Base-by-base conservation (phyloP, 1,139 yeast species). In the Scheffersomyces titani region DNA sequence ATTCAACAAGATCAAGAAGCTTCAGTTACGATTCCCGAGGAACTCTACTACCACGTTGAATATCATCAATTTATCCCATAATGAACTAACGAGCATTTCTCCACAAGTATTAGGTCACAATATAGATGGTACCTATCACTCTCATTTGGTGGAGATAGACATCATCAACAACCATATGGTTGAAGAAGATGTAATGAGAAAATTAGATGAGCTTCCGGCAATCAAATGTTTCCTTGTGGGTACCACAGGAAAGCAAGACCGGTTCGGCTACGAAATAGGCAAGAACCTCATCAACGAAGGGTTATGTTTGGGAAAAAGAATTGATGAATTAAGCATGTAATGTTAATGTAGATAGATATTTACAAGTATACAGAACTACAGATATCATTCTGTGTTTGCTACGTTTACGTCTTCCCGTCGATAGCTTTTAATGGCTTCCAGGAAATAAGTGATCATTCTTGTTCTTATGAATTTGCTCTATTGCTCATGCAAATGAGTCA, bases 211-310 rank as follows among this genome's bases (percentile, higher is more conserved):
- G 40, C 13, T 30, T 30, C 40, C 40, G 13, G 40, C 40, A 3
- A 13, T 30, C 40, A 50, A 55, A 24, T 60, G 61, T 11, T 57
- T 70, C n/a, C 59, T 70, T 47, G 57, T 64, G 19, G 71, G 69
- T 0, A 56, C 57, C 51, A 59, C 63, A 3, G 71, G 71, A 1
- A 46, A 52, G 16, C 68, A 68, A 51, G 73, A 70, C 56, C 55
- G 58, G 21, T 68, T 65, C 55, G 73, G 72, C 16, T 68, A 68
- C 54, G 70, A 66, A 40, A 66, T 69, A 19, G 69, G 66, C 16
- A 57, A 57, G 19, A 69, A 68, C 53, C 57, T 68, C 19, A 52
- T 66, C 24, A 47, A 56, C 5, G 51, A 55, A 51, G 52, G 56
- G 2, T 47, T 62, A 30, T 68, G 67, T 54, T 40, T 40, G 3